Percentiles rank a stretch among this genome's conserved stretches.
Evolutionary conservation across 1,284 basidiomycete species (phyloP).

Genomic region (Agaricales sp.): DNA sequence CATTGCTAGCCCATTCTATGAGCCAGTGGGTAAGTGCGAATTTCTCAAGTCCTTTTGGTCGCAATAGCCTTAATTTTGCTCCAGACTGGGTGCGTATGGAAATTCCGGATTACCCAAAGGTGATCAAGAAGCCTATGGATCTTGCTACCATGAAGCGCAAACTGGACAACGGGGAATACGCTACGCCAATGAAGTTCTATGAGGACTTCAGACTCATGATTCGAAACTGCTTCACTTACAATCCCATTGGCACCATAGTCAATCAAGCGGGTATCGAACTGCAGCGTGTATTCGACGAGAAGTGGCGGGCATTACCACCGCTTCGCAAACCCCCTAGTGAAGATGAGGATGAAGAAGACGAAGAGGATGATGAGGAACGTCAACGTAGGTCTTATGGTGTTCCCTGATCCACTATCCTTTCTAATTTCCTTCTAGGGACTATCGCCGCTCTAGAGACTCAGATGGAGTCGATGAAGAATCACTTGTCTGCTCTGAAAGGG

Average conservation of each 20-base stretch:
- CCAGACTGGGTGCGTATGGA: slow-evolving; percentile 70
- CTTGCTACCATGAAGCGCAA: slow-evolving; percentile 81
- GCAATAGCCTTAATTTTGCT: slow-evolving; percentile 7
- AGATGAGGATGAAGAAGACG: slow-evolving; percentile 36
- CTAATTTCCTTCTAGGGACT: slow-evolving; percentile 32
- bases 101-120: slow-evolving; percentile 78
- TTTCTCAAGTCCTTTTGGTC: not conserved
- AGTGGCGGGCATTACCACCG: slow-evolving; percentile 75
- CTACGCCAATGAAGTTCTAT: slow-evolving; percentile 69
- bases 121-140: slow-evolving; percentile 95
- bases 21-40: slow-evolving; percentile 72
- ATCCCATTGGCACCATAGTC: slow-evolving; percentile 82
- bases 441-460: slow-evolving; percentile 66
- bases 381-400: slow-evolving; percentile 34
- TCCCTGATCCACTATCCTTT: slow-evolving; percentile 11
- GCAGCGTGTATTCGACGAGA: slow-evolving; percentile 83
- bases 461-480: slow-evolving; percentile 61
- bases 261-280: slow-evolving; percentile 76
- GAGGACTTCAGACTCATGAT: slow-evolving; percentile 93
- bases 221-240: slow-evolving; percentile 88
- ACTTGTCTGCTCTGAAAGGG: slow-evolving; percentile 50
- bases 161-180: slow-evolving; percentile 69
- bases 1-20: slow-evolving; percentile 82
- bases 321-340: slow-evolving; percentile 43
- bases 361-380: slow-evolving; percentile 36